Evolutionary conservation across 257 asterid genomes (phyloP).

Genomic region (Scutellaria galericulata): DNA sequence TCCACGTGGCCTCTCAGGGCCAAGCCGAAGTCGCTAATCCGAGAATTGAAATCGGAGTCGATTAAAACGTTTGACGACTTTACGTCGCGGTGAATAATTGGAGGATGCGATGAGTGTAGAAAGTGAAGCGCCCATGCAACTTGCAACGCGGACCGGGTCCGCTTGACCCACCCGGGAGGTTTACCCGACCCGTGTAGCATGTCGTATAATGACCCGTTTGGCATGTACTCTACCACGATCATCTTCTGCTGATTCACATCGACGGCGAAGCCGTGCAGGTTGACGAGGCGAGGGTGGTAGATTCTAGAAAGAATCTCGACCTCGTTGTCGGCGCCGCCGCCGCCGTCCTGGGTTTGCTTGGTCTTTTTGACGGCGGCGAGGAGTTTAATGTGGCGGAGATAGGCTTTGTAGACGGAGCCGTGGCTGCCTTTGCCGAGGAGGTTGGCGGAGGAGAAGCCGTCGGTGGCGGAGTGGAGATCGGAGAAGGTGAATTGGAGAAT

Average conservation of each 20-base stretch:
- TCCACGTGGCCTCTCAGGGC: constrained; percentile 83
- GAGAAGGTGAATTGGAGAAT: constrained; percentile 56
- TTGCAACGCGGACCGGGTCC: constrained; percentile 71
- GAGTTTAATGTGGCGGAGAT: constrained; percentile 43
- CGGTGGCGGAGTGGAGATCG: constrained; percentile 65
- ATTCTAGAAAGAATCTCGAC: constrained; percentile 69
- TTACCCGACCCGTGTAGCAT: constrained; percentile 59
- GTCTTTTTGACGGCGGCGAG: constrained; percentile 69
- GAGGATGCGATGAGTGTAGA: constrained; percentile 68
- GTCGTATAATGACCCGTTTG: constrained; percentile 71
- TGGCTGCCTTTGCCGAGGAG: constrained; percentile 87
- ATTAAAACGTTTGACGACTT: constrained; percentile 79
- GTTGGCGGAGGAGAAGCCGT: constrained; percentile 63
- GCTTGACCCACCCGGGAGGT: constrained; percentile 69
- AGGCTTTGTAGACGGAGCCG: constrained; percentile 74
- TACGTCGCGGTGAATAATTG: constrained; percentile 81
- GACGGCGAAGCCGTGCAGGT: constrained; percentile 62
- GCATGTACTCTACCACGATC: constrained; percentile 86
- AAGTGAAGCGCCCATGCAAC: constrained; percentile 71
- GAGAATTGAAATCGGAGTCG: constrained; percentile 58
- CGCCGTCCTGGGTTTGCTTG: constrained; percentile 31
- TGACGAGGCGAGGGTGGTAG: constrained; percentile 66
- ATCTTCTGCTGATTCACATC: constrained; percentile 50
- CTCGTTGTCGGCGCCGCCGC: constrained; percentile 60
- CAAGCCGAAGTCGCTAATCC: constrained; percentile 83